Evolutionary conservation across 768 basidiomycete genomes (phyloP), one percentile per base, ranked within the genome.

Genomic region (Lactarius deliciosus): DNA sequence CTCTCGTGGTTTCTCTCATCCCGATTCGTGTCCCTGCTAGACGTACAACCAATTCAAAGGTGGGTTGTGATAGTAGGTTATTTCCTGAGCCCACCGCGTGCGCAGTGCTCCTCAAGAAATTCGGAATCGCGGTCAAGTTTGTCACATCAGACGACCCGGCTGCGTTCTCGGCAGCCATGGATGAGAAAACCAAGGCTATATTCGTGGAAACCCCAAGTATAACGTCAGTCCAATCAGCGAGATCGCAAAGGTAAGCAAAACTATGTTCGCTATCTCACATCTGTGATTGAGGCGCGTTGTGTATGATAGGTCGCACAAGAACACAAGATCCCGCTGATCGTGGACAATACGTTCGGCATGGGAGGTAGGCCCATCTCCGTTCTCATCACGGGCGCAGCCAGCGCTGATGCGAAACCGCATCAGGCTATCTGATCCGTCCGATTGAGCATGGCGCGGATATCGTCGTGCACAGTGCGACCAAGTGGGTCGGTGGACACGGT

Each of bases 401-500:
- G 13, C 40, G 28, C 60, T 58, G 40, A 70, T 34, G 5, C 16
- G 38, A 22, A 5, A 20, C n/a, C 16, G 13, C 60, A 9, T 15
- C 62, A 74, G 75, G 78, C 4, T 93, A 90, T 71, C 81, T 92
- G 63, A 79, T 87, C 65, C 79, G 82, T 1, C 91, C 92, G 1
- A 85, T 92, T 66, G 81, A 86, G 28, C 81, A 84, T 70, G 92
- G 92, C 16, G 91, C 92, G 0, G 90, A 94, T 69, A 90, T 93
- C 65, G 79, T 92, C 65, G 87, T 91, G 20, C 87, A 92, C 74
- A 89, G 86, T 59, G 89, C 89, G 0, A 92, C 91, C 1, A 92
- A 94, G 72, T 94, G 91, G 92, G 91, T 92, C 40, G 87, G 88
- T 15, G 88, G 89, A 0, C 90, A 91, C 67, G 91, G 92, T 34